phyloP scores from a whole-genome alignment of 1,284 basidiomycete species.

The Naganishia sp. region DNA sequence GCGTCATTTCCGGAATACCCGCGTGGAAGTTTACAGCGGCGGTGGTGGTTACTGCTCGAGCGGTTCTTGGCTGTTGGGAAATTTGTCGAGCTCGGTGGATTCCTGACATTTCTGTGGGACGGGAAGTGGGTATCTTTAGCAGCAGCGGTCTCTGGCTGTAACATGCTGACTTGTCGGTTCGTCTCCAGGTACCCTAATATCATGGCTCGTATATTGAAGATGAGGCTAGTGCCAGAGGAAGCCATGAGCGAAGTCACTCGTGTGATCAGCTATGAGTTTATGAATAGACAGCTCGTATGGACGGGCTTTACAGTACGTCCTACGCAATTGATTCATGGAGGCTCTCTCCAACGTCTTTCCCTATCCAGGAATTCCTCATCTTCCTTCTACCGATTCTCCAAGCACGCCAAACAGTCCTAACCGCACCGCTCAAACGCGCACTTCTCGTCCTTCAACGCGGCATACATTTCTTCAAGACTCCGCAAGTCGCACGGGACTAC shows the following conservation, averaged over 20 bases:
- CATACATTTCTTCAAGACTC: conserved; percentile 54
- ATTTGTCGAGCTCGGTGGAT: conserved; percentile 68
- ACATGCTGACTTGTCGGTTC: not conserved
- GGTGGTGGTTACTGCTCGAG: conserved; percentile 72
- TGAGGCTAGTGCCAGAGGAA: conserved; percentile 75
- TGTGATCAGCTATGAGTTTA: conserved; percentile 95
- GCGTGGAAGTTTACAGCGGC: conserved; percentile 69
- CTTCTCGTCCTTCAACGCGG: conserved; percentile 34
- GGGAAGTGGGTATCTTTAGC: conserved; percentile 64
- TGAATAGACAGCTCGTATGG: conserved; percentile 99
- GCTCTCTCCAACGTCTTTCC: not conserved
- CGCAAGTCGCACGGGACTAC: conserved; percentile 35
- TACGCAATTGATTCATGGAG: conserved; percentile 15
- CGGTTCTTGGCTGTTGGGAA: conserved; percentile 67
- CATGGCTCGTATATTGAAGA: conserved; percentile 74
- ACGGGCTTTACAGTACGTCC: conserved; percentile 86
- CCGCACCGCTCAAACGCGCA: conserved; percentile 57
- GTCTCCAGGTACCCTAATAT: conserved; percentile 75
- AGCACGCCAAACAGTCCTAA: conserved; percentile 58
- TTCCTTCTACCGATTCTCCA: conserved; percentile 86
- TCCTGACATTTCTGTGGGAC: conserved; percentile 80
- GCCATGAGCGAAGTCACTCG: conserved; percentile 64
- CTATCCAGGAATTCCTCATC: conserved; percentile 82
- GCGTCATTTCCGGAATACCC: conserved; percentile 87
- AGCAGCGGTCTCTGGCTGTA: conserved; percentile 2